Evolutionary conservation across 331 rosid genomes (phyloP).

Genomic region (Telfairia occidentalis): DNA sequence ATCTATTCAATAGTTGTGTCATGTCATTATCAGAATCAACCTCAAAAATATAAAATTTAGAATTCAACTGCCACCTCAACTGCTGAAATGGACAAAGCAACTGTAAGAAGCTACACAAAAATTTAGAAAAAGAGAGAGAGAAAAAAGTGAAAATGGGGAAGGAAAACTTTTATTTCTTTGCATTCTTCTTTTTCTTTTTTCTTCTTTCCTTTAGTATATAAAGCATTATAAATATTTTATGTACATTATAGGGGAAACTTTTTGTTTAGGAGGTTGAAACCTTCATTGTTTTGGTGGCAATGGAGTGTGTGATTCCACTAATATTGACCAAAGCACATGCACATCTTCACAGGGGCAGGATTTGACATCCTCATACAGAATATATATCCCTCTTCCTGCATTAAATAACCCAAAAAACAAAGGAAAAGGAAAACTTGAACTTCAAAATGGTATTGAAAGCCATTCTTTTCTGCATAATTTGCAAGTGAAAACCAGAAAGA

Average conservation of each 20-base stretch:
- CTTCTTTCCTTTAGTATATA: neutral
- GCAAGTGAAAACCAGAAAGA: neutral
- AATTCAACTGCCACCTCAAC: conserved; percentile 44
- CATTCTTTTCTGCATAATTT: neutral
- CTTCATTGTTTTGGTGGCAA: conserved; percentile 46
- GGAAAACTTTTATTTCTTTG: neutral
- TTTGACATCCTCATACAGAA: conserved; percentile 86
- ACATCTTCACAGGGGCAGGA: conserved; percentile 93
- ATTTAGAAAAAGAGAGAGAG: neutral
- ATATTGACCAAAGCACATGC: conserved; percentile 90
- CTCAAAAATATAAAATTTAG: conserved; percentile 13
- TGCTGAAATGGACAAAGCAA: conserved; percentile 23
- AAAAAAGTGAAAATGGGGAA: neutral
- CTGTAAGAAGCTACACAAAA: conserved; percentile 13
- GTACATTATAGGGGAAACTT: conserved; percentile 33
- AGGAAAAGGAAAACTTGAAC: neutral
- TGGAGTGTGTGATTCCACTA: conserved; percentile 72
- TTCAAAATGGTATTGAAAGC: neutral
- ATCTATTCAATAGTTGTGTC: conserved; percentile 28
- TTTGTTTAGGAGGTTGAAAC: conserved; percentile 21
- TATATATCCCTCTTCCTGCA: conserved; percentile 91
- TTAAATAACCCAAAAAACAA: neutral
- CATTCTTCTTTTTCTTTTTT: neutral
- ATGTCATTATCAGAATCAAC: conserved; percentile 26
- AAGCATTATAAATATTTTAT: conserved; percentile 41